Conservation (phyloP, 768 basidiomycete species). For the Cyathus striatus region DNA sequence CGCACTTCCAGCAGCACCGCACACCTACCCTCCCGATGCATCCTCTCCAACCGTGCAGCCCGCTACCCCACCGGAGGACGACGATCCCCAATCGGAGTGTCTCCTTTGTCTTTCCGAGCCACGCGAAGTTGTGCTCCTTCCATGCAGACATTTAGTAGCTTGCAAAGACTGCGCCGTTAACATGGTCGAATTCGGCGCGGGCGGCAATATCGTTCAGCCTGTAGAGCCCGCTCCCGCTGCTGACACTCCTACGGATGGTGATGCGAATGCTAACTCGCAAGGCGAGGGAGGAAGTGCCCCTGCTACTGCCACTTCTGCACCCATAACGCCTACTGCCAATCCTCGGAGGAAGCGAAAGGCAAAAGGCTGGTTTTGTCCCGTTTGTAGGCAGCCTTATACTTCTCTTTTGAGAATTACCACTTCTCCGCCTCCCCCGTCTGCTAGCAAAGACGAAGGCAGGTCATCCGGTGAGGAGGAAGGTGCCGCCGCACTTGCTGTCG, state of each 20-base stretch:
- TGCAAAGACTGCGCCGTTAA: constrained; percentile 94
- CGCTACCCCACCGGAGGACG: constrained; percentile 36
- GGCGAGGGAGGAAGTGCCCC: constrained; percentile 13
- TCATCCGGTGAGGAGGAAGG: constrained; percentile 15
- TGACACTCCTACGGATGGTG: constrained; percentile 15
- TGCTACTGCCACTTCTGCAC: constrained; percentile 14
- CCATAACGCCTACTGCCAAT: constrained; percentile 24
- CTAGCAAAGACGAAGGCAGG: constrained; percentile 15
- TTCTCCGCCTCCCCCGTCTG: constrained; percentile 39
- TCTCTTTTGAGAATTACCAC: constrained; percentile 83
- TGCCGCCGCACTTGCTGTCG: constrained; percentile 3
- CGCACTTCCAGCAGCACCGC: constrained; percentile 26
- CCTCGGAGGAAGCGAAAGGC: constrained; percentile 83
- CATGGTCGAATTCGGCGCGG: constrained; percentile 97
- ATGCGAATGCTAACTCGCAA: constrained; percentile 16
- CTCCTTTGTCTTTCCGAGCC: constrained; percentile 86
- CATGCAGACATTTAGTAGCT: constrained; percentile 91
- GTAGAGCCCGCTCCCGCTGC: constrained; percentile 31
- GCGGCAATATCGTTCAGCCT: constrained; percentile 72
- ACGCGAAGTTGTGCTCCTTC: constrained; percentile 87
- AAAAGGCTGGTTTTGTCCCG: constrained; percentile 97
- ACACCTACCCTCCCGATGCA: constrained; percentile 32
- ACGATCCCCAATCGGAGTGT: constrained; percentile 82
- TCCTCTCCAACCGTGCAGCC: constrained; percentile 23
- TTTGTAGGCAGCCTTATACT: constrained; percentile 92